phyloP scores from a whole-genome alignment of 2,329 filamentous ascomycete species.

The Diplodia mutila region DNA sequence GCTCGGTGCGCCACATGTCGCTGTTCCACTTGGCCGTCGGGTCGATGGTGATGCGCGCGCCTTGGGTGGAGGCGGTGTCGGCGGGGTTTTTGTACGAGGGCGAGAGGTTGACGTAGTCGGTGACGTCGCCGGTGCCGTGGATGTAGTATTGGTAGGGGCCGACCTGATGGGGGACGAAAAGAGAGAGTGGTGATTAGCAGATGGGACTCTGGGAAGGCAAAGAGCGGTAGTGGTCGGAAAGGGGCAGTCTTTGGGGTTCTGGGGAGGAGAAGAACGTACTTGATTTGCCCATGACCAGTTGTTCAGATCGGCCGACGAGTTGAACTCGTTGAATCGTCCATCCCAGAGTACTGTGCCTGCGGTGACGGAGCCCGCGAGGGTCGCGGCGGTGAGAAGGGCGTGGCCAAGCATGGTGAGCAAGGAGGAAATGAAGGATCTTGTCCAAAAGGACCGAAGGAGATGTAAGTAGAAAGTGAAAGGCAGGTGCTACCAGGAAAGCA shows the following conservation, averaged over 20 bases:
- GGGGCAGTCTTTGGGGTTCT: no score
- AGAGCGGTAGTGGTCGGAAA: no score
- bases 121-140: constrained; percentile 62
- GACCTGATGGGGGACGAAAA: constrained; percentile 45
- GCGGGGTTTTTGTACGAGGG: constrained; percentile 66
- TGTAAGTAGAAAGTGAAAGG: not conserved
- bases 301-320: constrained; percentile 58
- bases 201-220: constrained; percentile 60
- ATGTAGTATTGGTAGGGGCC: constrained; percentile 78
- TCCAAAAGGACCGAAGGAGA: not conserved
- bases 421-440: not conserved
- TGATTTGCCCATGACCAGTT: constrained; percentile 45
- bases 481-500: not conserved
- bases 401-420: constrained; percentile 8
- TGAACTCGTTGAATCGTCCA: constrained; percentile 66
- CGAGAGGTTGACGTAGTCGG: constrained; percentile 65
- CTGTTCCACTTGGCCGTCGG: constrained; percentile 70
- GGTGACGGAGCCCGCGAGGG: constrained; percentile 11
- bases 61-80: constrained; percentile 64
- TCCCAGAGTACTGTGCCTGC: constrained; percentile 63
- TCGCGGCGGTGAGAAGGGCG: not conserved
- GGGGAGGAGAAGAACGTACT: not conserved
- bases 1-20: constrained; percentile 72
- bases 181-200: no score
- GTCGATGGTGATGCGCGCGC: constrained; percentile 69